Percentiles rank a stretch among this genome's conserved stretches.
These are phyloP conservation scores for Tulasnella calospora DNA, from an alignment of 768 basidiomycete species.

Conservation along the genomic window DNA sequence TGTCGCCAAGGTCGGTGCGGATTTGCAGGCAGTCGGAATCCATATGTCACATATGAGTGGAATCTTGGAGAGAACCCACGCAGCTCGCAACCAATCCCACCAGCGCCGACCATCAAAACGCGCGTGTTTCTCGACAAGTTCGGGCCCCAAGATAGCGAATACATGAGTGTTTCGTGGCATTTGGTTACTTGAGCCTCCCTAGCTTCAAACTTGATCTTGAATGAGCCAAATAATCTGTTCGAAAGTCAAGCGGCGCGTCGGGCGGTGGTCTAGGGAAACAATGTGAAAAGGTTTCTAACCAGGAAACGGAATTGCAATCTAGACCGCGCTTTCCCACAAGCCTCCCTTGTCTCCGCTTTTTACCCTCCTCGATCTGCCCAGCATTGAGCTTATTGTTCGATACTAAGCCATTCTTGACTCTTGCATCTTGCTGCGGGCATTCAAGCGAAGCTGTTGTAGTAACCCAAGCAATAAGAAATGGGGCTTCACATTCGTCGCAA, in stretches of 20 bases:
- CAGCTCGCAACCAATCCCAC: constrained; percentile 96
- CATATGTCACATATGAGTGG: no score
- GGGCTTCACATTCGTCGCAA: not conserved
- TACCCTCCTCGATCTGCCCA: not conserved
- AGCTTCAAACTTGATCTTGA: not conserved
- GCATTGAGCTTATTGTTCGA: not conserved
- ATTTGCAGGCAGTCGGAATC: no score
- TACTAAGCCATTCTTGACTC: not conserved
- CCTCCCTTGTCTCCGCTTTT: not conserved
- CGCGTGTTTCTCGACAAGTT: constrained; percentile 48
- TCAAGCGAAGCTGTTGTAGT: not conserved
- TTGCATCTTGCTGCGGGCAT: not conserved
- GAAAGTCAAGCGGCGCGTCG: not conserved
- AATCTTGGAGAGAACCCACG: no score
- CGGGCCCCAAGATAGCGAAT: constrained; percentile 71
- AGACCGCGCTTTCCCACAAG: not conserved
- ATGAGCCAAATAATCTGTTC: not conserved
- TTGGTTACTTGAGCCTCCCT: not conserved
- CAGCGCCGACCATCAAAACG: constrained; percentile 86
- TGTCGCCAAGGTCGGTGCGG: no score
- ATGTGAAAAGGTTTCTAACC: not conserved
- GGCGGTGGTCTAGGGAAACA: not conserved
- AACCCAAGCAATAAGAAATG: no score
- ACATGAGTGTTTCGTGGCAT: constrained; percentile 48
- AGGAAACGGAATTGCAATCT: constrained; percentile 2